Base-by-base conservation (phyloP, 805 yeast genomes). In the Ogataea nitratoaversa region DNA sequence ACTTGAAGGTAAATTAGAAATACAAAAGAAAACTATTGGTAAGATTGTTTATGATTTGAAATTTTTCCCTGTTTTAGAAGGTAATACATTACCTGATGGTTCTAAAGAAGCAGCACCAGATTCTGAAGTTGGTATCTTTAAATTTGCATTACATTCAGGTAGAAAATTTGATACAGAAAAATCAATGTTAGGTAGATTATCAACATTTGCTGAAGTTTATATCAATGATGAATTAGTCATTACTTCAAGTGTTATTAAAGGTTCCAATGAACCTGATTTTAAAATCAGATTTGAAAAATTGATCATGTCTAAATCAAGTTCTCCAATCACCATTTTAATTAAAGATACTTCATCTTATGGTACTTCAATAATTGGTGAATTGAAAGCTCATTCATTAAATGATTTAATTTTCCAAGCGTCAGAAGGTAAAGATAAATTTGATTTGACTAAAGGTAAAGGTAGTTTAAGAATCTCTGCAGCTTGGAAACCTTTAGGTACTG, bases 261-360 rank as follows among this genome's bases (percentile, higher is more conserved):
- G 77, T 54, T 71, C 79, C 8, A 85, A 84, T 52, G 87, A 80
- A 53, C 95, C 95, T 14, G 65, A 79, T 11, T 85, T 84, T 79
- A 79, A 78, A 43, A 78, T 79, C 52, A 58, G 71, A 22, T 60
- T 78, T 41, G 95, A 85, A 60, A 56, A 76, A 5, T 68, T 85
- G 49, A 64, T 85, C 28, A 72, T 79, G 5, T 72, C 82, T 22
- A 85, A 81, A 57, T 69, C 81, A 1, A 63, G 62, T 24, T 72
- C 89, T 14, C 66, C 66, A 19, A 50, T 84, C 22, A 74, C 70
- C 46, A 62, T 85, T n/a, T 57, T 75, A 19, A 68, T 85, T 19
- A 79, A 72, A 54, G 90, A 84, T 60, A 67, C 76, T 6, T 74
- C 78, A 8, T 76, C 78, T 25, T 60, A 67, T 35, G 63, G 62